Evolutionary conservation across 345 rosid genomes (phyloP), one percentile per base, ranked within the genome.

Genomic region (Sisymbrium altissimum): DNA sequence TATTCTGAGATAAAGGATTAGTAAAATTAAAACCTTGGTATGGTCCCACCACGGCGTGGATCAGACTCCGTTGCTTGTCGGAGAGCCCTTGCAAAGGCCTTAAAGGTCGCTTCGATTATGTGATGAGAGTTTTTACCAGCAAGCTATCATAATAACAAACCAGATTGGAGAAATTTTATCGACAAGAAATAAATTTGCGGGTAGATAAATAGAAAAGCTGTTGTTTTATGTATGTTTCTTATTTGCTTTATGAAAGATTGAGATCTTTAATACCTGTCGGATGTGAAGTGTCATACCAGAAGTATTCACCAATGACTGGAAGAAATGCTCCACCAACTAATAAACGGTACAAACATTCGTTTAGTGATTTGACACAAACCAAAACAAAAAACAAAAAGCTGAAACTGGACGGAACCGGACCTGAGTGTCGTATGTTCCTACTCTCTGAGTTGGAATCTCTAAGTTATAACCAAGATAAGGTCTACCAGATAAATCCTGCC

Each of bases 211-310:
- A 25, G 25, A 36, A 57, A n/a, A 35, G 1, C 19, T 44, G 35
- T 15, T 14, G 9, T 13, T 12, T 38, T n/a, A n/a, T n/a, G 6
- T 21, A n/a, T 21, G 10, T 12, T 13, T 21, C 33, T 49, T 3
- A 15, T 10, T 21, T 59, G 33, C 0, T n/a, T 38, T 10, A 14
- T 2, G 35, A 6, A 48, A 49, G 56, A 58, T 12, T 4, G 19
- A 19, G 29, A 32, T 25, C 38, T 4, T 23, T 39, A 3, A 75
- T 86, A 94, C 97, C 90, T 89, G 93, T 54, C 91, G 87, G 8
- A 95, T 88, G 78, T 92, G 99, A 75, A 89, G 97, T n/a, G 97
- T 94, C 96, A 94, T 88, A 43, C 98, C 96, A 57, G 97, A 86
- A 65, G 97, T 89, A 77, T 92, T 89, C 81, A 88, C 97, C 79